Evolutionary conservation across 768 basidiomycete species (phyloP), one percentile per base, ranked within the genome.

Genomic region (Russula earlei): DNA sequence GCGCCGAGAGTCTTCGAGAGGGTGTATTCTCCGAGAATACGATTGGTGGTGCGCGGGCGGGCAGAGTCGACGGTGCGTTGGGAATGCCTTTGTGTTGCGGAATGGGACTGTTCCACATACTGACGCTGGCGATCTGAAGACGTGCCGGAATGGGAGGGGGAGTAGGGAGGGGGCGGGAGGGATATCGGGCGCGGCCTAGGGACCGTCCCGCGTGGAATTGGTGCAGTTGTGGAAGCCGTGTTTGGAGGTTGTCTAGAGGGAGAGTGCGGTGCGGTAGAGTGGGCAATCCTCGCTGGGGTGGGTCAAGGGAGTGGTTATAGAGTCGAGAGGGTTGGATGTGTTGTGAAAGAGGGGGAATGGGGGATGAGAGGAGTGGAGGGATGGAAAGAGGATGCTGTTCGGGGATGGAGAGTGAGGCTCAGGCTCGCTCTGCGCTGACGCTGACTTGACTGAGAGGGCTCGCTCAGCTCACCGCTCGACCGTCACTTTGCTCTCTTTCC

Each of bases 1-100:
- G 94, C 95, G 24, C 95, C 95, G 40, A 99, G 78, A 5, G 95
- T 96, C 79, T 97, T 98, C 66, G 88, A 88, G 63, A 99, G 80
- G 58, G 89, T 89, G 74, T 96, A 99, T 68, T 97, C 92, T 31
- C 94, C 95, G 15, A 99, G 75, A 56, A 91, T 76, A 70, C 86
- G 71, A 63, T 74, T 71, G 40, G 69, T 68, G 41, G 68, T 66
- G 48, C 70, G 64, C 36, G 65, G 46, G 53, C 64, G 68, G 42
- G 65, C 50, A 49, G 58, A 37, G 31, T 61, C 65, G 49, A 65
- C 63, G 24, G 54, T 54, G 41, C 66, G 61, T 40, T 54, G 53
- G 42, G 43, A 38, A 22, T 47, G 54, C 27, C 44, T 57, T 29
- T 57, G 14, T 15, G 53, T 38, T 24, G 52, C 42, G 52, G 50